Conservation (phyloP, 352 stramenopile genomes). For the Pythium brassicae region DNA sequence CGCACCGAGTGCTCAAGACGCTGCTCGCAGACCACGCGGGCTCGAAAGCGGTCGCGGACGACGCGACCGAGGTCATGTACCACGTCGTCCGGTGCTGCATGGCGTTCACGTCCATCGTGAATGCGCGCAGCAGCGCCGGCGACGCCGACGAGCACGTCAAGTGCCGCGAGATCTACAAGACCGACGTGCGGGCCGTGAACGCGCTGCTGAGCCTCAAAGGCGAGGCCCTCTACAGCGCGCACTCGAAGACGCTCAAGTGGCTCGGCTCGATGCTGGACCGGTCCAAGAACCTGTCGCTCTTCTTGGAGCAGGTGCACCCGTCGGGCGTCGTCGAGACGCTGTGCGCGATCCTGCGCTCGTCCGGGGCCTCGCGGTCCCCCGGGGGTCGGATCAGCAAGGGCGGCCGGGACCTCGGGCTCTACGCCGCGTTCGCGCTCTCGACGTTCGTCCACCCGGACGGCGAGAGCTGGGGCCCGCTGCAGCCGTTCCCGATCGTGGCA, state of each 20-base stretch:
- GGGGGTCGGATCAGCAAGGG: constrained; percentile 40
- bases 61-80: constrained; percentile 35
- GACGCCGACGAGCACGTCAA: constrained; percentile 11
- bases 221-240: constrained; percentile 19
- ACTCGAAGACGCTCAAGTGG: constrained; percentile 74
- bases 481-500: constrained; percentile 56
- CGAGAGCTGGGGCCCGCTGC: constrained; percentile 41
- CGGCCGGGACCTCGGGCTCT: constrained; percentile 42
- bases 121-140: constrained; percentile 26
- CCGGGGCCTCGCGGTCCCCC: constrained; percentile 37
- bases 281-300: constrained; percentile 40
- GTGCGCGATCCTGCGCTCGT: constrained; percentile 49
- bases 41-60: neutral
- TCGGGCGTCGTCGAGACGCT: constrained; percentile 63
- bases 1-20: constrained; percentile 19
- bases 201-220: constrained; percentile 34
- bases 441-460: constrained; percentile 71
- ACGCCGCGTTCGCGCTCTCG: constrained; percentile 60
- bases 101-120: constrained; percentile 54
- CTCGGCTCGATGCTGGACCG: constrained; percentile 70
- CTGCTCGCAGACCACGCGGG: constrained; percentile 5
- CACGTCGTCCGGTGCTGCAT: constrained; percentile 59
- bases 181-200: constrained; percentile 40
- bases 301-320: constrained; percentile 52
- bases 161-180: constrained; percentile 43